phyloP scores from a whole-genome alignment of 2,329 filamentous ascomycete genomes.

The Davidsoniella eucalypti region DNA sequence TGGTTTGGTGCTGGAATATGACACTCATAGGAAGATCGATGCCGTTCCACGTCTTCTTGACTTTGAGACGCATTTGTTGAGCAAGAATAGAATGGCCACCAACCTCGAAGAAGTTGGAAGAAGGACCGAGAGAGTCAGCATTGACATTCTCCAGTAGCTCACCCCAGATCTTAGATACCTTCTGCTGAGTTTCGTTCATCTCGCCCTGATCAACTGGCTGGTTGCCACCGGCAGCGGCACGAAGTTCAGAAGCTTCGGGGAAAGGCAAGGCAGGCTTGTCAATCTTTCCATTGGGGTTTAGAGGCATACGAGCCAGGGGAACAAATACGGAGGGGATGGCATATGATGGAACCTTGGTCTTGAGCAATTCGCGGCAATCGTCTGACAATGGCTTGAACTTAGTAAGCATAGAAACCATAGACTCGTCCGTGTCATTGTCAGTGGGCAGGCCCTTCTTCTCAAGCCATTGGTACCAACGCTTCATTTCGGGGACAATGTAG shows the following conservation, averaged over 20 bases:
- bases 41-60: constrained; percentile 18
- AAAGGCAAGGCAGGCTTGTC: constrained; percentile 65
- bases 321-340: constrained; percentile 22
- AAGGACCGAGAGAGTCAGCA: constrained; percentile 15
- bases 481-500: constrained; percentile 73
- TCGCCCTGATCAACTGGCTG: constrained; percentile 32
- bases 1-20: constrained; percentile 19
- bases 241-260: constrained; percentile 26
- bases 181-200: constrained; percentile 18
- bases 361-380: constrained; percentile 23
- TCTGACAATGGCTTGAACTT: constrained; percentile 22
- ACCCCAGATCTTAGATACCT: constrained; percentile 14
- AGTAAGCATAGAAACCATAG: constrained; percentile 21
- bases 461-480: constrained; percentile 56
- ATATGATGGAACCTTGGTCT: constrained; percentile 21
- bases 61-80: constrained; percentile 25
- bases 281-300: constrained; percentile 59
- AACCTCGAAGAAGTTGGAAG: constrained; percentile 23
- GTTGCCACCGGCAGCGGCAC: constrained; percentile 9
- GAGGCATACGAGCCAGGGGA: constrained; percentile 17
- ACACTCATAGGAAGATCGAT: constrained; percentile 20
- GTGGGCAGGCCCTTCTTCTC: constrained; percentile 14
- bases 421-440: constrained; percentile 11
- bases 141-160: constrained; percentile 13
- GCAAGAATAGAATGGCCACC: constrained; percentile 39